phyloP scores from a whole-genome alignment of 2,329 filamentous ascomycete species.

The Pyrenochaeta sp. region DNA sequence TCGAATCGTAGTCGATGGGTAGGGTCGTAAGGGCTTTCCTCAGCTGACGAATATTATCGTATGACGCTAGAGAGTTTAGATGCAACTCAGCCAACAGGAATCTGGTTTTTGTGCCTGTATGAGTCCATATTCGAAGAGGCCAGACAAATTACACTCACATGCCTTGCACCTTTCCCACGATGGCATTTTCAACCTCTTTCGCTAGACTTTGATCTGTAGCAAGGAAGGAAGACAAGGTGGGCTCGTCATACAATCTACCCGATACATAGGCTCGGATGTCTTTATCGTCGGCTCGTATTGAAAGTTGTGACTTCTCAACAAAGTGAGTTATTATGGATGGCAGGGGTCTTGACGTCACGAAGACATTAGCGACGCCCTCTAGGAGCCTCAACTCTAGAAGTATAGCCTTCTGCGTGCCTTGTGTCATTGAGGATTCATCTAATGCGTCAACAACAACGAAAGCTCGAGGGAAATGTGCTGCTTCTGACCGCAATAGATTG shows the following conservation, averaged over 20 bases:
- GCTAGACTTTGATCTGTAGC: too few species aligned
- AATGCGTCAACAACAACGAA: conserved; percentile 45
- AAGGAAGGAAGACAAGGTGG: too few species aligned
- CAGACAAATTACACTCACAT: too few species aligned
- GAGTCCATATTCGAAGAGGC: too few species aligned
- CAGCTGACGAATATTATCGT: background rate
- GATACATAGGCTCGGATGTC: conserved; percentile 25
- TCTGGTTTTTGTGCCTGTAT: too few species aligned
- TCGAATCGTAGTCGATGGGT: conserved; percentile 8
- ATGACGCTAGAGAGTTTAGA: too few species aligned
- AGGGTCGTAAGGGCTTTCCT: background rate
- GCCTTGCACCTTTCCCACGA: too few species aligned
- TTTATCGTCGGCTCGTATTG: conserved; percentile 26
- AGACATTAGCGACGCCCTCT: conserved; percentile 3
- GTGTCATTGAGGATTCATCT: conserved; percentile 40
- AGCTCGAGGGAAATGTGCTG: conserved; percentile 9
- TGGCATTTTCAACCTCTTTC: too few species aligned
- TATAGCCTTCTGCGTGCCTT: conserved; percentile 16
- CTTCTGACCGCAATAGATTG: conserved; percentile 2
- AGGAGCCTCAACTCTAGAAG: conserved; percentile 4
- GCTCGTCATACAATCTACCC: too few species aligned
- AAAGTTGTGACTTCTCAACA: background rate
- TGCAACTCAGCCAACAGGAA: too few species aligned
- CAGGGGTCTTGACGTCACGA: conserved; percentile 15
- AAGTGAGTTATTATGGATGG: too few species aligned